phyloP scores from a whole-genome alignment of 768 basidiomycete genomes.

The Boletus insuetus region DNA sequence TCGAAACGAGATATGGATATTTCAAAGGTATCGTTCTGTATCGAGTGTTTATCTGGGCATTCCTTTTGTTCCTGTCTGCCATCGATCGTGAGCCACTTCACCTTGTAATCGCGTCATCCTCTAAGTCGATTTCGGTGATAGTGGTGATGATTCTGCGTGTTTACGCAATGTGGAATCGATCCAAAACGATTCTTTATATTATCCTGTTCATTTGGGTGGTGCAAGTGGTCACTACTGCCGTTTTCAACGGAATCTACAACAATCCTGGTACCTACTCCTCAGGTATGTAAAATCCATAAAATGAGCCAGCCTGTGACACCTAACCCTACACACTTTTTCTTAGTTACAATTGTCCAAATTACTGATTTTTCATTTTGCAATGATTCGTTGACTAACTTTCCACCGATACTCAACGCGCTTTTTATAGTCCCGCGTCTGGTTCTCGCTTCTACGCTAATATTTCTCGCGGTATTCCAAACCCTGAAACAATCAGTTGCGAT shows the following conservation, averaged over 20 bases:
- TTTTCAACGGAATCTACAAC: not conserved
- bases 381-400: too few relatives aligned
- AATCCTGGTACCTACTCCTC: not conserved
- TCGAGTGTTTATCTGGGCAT: not conserved
- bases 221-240: not conserved
- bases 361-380: too few relatives aligned
- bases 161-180: not conserved
- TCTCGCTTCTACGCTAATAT: too few relatives aligned
- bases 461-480: not conserved
- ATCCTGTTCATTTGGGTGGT: not conserved
- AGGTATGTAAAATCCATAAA: not conserved
- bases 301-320: too few relatives aligned
- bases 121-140: not conserved
- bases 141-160: not conserved
- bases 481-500: not conserved
- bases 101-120: not conserved
- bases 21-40: not conserved
- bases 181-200: not conserved
- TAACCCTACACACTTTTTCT: not conserved
- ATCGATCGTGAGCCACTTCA: not conserved
- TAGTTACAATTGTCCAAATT: not conserved
- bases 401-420: too few relatives aligned
- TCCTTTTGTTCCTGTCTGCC: not conserved
- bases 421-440: too few relatives aligned
- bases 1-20: not conserved